Evolutionary conservation across 768 basidiomycete species (phyloP).

Genomic region (Multifurca ochricompacta): DNA sequence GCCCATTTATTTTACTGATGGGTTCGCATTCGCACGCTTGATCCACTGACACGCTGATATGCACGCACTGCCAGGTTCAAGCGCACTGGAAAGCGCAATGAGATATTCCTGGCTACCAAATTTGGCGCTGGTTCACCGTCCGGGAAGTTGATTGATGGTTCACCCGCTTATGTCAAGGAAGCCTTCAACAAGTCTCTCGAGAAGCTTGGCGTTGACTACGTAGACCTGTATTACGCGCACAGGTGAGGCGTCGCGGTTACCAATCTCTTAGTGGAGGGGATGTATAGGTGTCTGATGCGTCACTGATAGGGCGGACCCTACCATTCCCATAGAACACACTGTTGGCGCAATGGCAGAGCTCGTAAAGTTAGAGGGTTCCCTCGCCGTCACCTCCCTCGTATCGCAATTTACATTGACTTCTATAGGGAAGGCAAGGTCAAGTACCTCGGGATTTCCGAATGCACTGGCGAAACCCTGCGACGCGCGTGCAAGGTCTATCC

Average conservation of each 20-base stretch:
- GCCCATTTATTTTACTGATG: background rate
- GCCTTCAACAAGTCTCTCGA: slow-evolving; percentile 25
- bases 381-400: slow-evolving; percentile 24
- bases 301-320: background rate
- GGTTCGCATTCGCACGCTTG: background rate
- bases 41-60: background rate
- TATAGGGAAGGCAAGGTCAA: slow-evolving; percentile 30
- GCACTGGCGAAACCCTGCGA: slow-evolving; percentile 28
- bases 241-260: slow-evolving; percentile 17
- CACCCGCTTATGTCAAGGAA: slow-evolving; percentile 25
- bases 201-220: slow-evolving; percentile 26
- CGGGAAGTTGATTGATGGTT: slow-evolving; percentile 21
- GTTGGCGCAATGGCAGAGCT: slow-evolving; percentile 20
- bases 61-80: slow-evolving; percentile 38
- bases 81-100: slow-evolving; percentile 42
- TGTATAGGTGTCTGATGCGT: background rate
- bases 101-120: slow-evolving; percentile 40
- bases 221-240: slow-evolving; percentile 31
- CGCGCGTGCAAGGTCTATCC: slow-evolving; percentile 34
- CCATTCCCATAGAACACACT: slow-evolving; percentile 18
- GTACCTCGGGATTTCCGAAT: slow-evolving; percentile 31
- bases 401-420: background rate
- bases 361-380: slow-evolving; percentile 29
- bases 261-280: background rate
- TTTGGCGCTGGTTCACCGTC: slow-evolving; percentile 25